Evolutionary conservation across 768 basidiomycete species (phyloP).

Genomic region (Serendipita sp.): DNA sequence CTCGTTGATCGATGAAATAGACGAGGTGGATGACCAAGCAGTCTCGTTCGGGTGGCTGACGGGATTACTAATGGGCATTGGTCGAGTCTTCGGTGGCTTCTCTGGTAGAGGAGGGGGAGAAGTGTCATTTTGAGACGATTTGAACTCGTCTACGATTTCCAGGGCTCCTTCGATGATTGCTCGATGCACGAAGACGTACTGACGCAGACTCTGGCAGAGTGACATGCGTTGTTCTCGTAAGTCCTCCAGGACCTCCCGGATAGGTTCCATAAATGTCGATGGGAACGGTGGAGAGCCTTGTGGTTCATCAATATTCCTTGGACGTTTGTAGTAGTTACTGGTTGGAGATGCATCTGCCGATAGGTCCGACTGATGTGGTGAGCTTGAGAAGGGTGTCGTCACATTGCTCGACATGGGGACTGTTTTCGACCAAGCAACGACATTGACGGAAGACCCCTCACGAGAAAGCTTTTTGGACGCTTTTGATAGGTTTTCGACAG

Average conservation of each 20-base stretch:
- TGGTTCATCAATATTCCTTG: constrained; percentile 38
- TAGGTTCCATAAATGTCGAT: constrained; percentile 55
- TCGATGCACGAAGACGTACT: constrained; percentile 88
- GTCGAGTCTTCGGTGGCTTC: not conserved
- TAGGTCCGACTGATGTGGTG: not conserved
- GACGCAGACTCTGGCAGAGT: constrained; percentile 81
- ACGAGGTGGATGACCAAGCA: not conserved
- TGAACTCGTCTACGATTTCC: constrained; percentile 61
- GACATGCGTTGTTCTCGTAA: constrained; percentile 97
- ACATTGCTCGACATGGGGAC: not conserved
- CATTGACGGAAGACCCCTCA: not conserved
- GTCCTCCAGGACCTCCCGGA: constrained; percentile 72
- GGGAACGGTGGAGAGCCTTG: constrained; percentile 39
- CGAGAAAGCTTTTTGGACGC: not conserved
- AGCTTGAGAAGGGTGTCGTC: not conserved
- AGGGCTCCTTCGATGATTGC: constrained; percentile 70
- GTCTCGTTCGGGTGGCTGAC: not conserved
- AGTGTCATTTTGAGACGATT: constrained; percentile 14
- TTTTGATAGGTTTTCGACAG: not conserved
- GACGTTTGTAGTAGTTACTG: constrained; percentile 37
- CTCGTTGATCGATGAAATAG: not conserved
- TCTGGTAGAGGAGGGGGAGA: not conserved
- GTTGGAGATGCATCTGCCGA: not conserved
- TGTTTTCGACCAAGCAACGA: not conserved
- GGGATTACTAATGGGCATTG: not conserved